Base-by-base conservation (phyloP, 805 yeast genomes). In the Brettanomyces custersianus region DNA sequence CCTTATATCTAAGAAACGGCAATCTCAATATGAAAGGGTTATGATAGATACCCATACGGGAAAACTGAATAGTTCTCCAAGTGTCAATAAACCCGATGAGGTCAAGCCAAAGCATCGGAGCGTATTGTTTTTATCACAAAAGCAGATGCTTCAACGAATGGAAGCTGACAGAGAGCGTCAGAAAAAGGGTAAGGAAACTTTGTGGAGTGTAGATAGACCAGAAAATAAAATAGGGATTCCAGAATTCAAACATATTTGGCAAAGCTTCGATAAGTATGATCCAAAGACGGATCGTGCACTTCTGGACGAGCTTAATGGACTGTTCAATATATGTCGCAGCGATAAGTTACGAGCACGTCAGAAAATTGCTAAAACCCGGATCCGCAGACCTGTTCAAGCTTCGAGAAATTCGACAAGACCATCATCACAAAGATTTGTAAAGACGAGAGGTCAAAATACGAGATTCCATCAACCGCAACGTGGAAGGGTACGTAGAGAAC, bases 111-210 rank as follows among this genome's bases (percentile, higher is more conserved):
- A 30, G 15, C 15, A 17, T 15, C 9, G 25, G 20, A 37, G 33
- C 26, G 23, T 38, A 10, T 29, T 44, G 20, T 15, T 36, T 5
- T 39, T 55, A 4, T 28, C 53, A 2, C 55, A 53, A 15, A 52
- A 74, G 32, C 85, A 80, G 45, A 75, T 83, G 13, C 53, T 86
- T 13, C 68, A 74, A 25, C 63, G 97, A 40, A 86, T 90, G 79
- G 96, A 90, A 53, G 88, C 80, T 42, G 97, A 90, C 54, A 65
- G 98, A 46, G 98, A 90, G 54, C 65, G 95, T 31, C 87, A 85
- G 50, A 90, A 90, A 53, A 70, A 83, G 44, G 72, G 81, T 11
- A 86, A 88, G 47, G 96, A 90, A 49, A 73, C 70, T 9, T 64
- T 77, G 17, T 86, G 96, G 95, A 69, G 77, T 8, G 75, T 80